A percentile compares a stretch with the other conserved stretches of the same genome.
These are phyloP conservation scores for Tubosaeta brunneosetosa DNA, from an alignment of 768 basidiomycete species.

Conservation along the genomic window DNA sequence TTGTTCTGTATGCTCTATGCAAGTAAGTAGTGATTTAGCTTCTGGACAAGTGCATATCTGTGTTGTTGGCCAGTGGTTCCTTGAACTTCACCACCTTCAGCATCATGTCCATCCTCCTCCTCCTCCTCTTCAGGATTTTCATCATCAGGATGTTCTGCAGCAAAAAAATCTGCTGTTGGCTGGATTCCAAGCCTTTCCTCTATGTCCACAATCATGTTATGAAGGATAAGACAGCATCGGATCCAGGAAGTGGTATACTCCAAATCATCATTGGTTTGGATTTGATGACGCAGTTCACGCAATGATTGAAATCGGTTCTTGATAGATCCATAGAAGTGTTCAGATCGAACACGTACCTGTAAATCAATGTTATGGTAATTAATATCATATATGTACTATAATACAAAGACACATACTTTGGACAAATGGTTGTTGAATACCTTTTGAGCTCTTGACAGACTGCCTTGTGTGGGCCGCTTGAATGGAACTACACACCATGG, in stretches of 20 bases:
- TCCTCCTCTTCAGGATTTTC: too few relatives aligned
- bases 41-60: too few relatives aligned
- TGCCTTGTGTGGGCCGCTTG: slow-evolving; percentile 16
- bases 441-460: slow-evolving; percentile 10
- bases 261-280: slow-evolving; percentile 4
- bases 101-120: too few relatives aligned
- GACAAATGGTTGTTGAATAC: slow-evolving; percentile 19
- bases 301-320: slow-evolving; percentile 9
- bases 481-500: slow-evolving; percentile 23
- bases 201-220: slow-evolving; percentile 11
- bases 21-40: too few relatives aligned
- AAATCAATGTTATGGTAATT: background rate
- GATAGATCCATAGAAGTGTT: slow-evolving; percentile 20
- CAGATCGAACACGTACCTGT: slow-evolving; percentile 16
- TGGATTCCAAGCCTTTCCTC: slow-evolving; percentile 1
- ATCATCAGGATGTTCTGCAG: too few relatives aligned
- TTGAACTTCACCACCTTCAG: too few relatives aligned
- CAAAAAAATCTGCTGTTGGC: background rate
- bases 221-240: slow-evolving; percentile 8
- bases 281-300: background rate
- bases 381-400: too few relatives aligned
- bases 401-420: slow-evolving; percentile 15
- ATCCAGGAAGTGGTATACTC: slow-evolving; percentile 4
- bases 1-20: too few relatives aligned
- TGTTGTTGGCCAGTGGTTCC: too few relatives aligned